Base-by-base conservation (phyloP, 1,284 basidiomycete genomes). In the Trametes polyzona region DNA sequence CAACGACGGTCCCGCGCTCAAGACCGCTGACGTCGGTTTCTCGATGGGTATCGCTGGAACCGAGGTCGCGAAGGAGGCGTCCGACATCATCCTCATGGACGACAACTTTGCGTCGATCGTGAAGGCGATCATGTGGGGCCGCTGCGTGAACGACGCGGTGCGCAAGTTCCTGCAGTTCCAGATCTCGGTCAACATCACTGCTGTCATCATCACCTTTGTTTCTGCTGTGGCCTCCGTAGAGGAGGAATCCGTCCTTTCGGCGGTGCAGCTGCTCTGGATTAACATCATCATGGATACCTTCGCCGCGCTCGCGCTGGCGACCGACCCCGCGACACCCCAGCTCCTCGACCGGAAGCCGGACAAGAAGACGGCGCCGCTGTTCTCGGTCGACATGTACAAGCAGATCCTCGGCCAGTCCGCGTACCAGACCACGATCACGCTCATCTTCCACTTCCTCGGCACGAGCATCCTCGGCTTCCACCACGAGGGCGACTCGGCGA, bases 41-140 rank as follows among this genome's bases (percentile, higher is more conserved):
- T 94, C 93, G 14, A 99, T 99, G 97, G 97, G 97, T 71, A 95
- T 99, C 65, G 89, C 96, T 37, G 97, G 97, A 35, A 99, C 97
- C 1, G 97, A 99, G 72, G 95, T 99, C 21, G 97, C 97, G 50
- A 98, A 99, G 76, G 96, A 98, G 74, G 97, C 97, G 2, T 98
- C 95, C 9, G 97, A 99, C 70, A 98, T 99, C 69, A 96, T 99
- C 67, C 85, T 99, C 46, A 97, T 98, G 95, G 92, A 95, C 71
- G 96, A 98, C 77, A 97, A 98, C 73, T 98, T 99, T 73, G 81
- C 93, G 9, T 95, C 93, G 16, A 96, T 99, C 71, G 94, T 98
- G 64, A 90, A 94, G 68, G 96, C 96, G 54, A 96, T 99, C 69
- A 96, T 97, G 83, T 99, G 96, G 96, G 96, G 96, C 42, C 93